Percentiles rank a stretch among this genome's conserved stretches.
phyloP scores from a whole-genome alignment of 345 rosid genomes.

The Laguncularia racemosa region DNA sequence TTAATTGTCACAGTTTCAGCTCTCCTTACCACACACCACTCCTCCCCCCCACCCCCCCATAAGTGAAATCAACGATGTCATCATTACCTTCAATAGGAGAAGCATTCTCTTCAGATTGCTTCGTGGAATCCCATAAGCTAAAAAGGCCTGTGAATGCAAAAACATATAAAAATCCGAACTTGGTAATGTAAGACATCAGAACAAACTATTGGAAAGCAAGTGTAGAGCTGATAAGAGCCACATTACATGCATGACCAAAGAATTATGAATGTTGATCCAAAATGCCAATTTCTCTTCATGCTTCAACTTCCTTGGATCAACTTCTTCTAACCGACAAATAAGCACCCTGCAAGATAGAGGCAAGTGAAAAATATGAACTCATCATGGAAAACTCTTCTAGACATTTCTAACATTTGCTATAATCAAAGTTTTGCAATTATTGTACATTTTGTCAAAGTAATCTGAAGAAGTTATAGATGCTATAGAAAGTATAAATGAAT shows the following conservation, averaged over 20 bases:
- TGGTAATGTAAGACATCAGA: constrained; percentile 7
- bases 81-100: constrained; percentile 63
- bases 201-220: background rate
- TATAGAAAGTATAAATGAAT: too few relatives aligned
- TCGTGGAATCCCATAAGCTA: constrained; percentile 87
- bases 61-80: background rate
- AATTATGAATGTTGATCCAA: constrained; percentile 94
- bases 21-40: too few relatives aligned
- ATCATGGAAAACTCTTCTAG: too few relatives aligned
- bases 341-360: constrained; percentile 42
- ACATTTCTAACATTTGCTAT: too few relatives aligned
- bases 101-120: constrained; percentile 76
- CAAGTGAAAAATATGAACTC: too few relatives aligned
- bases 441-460: too few relatives aligned
- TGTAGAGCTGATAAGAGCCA: constrained; percentile 3
- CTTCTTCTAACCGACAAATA: constrained; percentile 62
- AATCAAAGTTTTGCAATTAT: too few relatives aligned
- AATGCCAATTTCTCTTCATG: constrained; percentile 90
- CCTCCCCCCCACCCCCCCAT: too few relatives aligned
- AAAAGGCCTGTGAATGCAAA: constrained; percentile 49
- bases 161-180: constrained; percentile 7
- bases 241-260: constrained; percentile 91
- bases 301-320: constrained; percentile 68
- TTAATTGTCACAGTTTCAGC: too few relatives aligned
- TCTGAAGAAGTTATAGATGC: too few relatives aligned